Evolutionary conservation across 2,329 filamentous ascomycete genomes (phyloP).

Genomic region (Aureobasidium leucospermi): DNA sequence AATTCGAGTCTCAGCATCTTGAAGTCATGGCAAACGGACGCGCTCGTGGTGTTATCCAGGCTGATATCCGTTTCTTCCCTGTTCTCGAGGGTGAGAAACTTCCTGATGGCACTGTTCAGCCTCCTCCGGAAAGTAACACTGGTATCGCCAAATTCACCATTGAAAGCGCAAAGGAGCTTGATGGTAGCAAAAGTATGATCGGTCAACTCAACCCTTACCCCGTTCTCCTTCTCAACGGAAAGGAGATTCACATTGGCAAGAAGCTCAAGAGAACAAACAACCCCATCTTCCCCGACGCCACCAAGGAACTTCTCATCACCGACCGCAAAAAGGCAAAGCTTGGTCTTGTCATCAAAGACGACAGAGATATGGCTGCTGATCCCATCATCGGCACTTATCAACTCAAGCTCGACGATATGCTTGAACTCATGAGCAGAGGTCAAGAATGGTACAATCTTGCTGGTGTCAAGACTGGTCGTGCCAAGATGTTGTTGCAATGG

Average conservation of each 20-base stretch:
- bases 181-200: constrained; percentile 84
- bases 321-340: constrained; percentile 86
- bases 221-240: constrained; percentile 79
- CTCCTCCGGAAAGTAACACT: constrained; percentile 81
- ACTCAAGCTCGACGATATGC: constrained; percentile 89
- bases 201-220: constrained; percentile 90
- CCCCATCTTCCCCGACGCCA: constrained; percentile 88
- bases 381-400: constrained; percentile 86
- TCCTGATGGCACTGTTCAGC: constrained; percentile 69
- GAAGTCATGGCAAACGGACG: constrained; percentile 82
- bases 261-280: constrained; percentile 97
- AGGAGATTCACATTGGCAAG: constrained; percentile 80
- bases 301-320: constrained; percentile 90
- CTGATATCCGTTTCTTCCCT: constrained; percentile 91
- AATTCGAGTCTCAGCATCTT: constrained; percentile 76
- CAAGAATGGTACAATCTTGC: constrained; percentile 93
- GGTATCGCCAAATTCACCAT: constrained; percentile 91
- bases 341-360: constrained; percentile 90
- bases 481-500: constrained; percentile 89
- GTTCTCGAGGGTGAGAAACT: constrained; percentile 67
- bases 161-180: constrained; percentile 93
- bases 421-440: constrained; percentile 83
- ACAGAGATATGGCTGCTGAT: constrained; percentile 76
- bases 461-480: constrained; percentile 73
- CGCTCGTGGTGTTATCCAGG: constrained; percentile 67